Evolutionary conservation across 192 early-diverging fungal genomes (phyloP).

Genomic region (Cetraspora pellucida): DNA sequence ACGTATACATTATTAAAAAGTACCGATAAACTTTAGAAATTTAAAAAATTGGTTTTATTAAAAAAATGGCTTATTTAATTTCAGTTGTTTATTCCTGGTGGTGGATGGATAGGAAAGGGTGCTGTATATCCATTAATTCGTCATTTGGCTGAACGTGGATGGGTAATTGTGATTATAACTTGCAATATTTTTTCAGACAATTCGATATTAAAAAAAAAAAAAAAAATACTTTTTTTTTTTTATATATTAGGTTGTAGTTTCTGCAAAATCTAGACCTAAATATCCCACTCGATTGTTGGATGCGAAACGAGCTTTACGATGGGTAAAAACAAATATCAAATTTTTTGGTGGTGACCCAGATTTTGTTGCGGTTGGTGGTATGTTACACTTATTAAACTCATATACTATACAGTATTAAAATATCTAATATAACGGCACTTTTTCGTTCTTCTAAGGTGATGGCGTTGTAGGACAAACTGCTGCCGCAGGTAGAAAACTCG

Average conservation of each 20-base stretch:
- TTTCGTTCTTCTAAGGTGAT: slow-evolving; percentile 37
- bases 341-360: slow-evolving; percentile 66
- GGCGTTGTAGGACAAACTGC: slow-evolving; percentile 62
- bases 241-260: slow-evolving; percentile 60
- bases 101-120: slow-evolving; percentile 62
- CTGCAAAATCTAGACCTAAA: slow-evolving; percentile 58
- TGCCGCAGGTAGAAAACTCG: slow-evolving; percentile 33
- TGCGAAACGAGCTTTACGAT: slow-evolving; percentile 69
- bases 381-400: background rate
- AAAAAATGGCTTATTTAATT: slow-evolving; percentile 28
- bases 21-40: background rate
- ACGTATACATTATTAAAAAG: background rate
- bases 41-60: background rate
- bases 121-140: slow-evolving; percentile 36
- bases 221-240: too few species aligned
- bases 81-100: slow-evolving; percentile 66
- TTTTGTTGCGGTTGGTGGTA: slow-evolving; percentile 62
- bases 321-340: slow-evolving; percentile 62
- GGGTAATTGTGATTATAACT: slow-evolving; percentile 5
- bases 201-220: background rate
- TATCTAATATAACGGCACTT: background rate
- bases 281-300: slow-evolving; percentile 65
- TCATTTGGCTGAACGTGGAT: slow-evolving; percentile 28
- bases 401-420: background rate
- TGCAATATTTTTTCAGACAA: background rate